Evolutionary conservation across 2,329 filamentous ascomycete species (phyloP).

Genomic region (Dothideomycetes sp.): DNA sequence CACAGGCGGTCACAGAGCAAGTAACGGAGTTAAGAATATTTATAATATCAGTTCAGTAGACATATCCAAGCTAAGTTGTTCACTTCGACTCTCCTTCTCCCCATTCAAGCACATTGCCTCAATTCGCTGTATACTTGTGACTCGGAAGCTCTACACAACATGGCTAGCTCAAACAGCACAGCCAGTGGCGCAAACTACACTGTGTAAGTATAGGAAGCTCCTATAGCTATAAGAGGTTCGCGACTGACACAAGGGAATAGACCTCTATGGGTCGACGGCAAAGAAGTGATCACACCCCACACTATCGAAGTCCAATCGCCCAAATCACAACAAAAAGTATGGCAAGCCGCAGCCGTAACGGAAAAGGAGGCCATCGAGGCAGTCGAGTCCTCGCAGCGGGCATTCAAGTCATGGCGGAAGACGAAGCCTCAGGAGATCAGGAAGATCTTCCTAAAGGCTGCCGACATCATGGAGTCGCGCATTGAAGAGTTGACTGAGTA

Average conservation of each 20-base stretch:
- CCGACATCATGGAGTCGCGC: slow-evolving; percentile 23
- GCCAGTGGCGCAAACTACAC: neutral
- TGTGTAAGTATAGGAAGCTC: neutral
- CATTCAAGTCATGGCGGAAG: slow-evolving; percentile 57
- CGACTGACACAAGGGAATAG: too few species aligned
- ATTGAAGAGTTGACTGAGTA: slow-evolving; percentile 48
- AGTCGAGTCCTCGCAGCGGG: slow-evolving; percentile 48
- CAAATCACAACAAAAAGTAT: slow-evolving; percentile 35
- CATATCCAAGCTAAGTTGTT: too few species aligned
- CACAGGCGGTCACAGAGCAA: too few species aligned
- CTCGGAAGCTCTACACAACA: neutral
- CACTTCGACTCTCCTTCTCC: neutral
- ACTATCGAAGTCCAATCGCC: slow-evolving; percentile 47
- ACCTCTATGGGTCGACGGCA: slow-evolving; percentile 33
- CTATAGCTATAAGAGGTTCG: too few species aligned
- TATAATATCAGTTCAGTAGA: too few species aligned
- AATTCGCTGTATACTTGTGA: neutral
- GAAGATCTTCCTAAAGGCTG: slow-evolving; percentile 58
- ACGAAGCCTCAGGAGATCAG: slow-evolving; percentile 49
- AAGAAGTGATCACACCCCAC: slow-evolving; percentile 30
- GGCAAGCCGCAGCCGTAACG: slow-evolving; percentile 46
- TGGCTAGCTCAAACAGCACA: neutral
- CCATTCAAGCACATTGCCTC: neutral
- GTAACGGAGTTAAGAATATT: too few species aligned
- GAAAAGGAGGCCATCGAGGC: slow-evolving; percentile 45